phyloP scores from a whole-genome alignment of 352 stramenopile genomes.

The Globisporangium splendens region DNA sequence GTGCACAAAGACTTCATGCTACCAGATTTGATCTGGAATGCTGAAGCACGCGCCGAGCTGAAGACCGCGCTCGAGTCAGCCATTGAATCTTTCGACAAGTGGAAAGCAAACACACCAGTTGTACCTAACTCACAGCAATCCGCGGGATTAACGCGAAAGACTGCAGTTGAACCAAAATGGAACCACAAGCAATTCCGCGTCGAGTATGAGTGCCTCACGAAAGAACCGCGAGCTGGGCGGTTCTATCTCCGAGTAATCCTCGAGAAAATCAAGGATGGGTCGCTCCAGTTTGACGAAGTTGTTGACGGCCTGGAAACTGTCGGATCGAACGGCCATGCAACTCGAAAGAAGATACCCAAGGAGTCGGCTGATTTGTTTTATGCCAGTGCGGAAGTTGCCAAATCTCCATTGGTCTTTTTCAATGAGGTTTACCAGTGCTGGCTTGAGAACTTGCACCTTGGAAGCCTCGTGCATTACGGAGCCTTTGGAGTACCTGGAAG shows the following conservation, averaged over 20 bases:
- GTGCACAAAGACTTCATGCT: conserved; percentile 71
- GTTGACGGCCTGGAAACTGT: conserved; percentile 31
- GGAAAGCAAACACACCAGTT: conserved; percentile 24
- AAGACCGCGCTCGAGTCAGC: conserved; percentile 37
- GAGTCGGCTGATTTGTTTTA: conserved; percentile 47
- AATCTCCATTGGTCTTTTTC: conserved; percentile 59
- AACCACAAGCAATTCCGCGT: conserved; percentile 72
- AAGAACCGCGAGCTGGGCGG: conserved; percentile 59
- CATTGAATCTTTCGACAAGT: conserved; percentile 49
- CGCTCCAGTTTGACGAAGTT: conserved; percentile 53
- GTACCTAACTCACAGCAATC: conserved; percentile 13
- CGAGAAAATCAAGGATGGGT: conserved; percentile 66
- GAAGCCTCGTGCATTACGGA: conserved; percentile 29
- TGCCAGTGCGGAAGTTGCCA: conserved; percentile 64
- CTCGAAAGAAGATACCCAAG: conserved; percentile 31
- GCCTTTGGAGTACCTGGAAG: conserved; percentile 32
- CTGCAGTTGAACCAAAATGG: conserved; percentile 34
- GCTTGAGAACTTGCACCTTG: conserved; percentile 68
- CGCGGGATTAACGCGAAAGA: conserved; percentile 22
- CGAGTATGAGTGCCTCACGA: conserved; percentile 52
- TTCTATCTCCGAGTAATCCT: conserved; percentile 75
- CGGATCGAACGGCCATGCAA: conserved; percentile 29
- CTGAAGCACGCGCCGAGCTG: conserved; percentile 49
- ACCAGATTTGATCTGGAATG: conserved; percentile 80
- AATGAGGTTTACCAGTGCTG: conserved; percentile 80